These are phyloP conservation scores for Rhododendron mucronatum DNA, from an alignment of 148 eudicot genomes.

Conservation along the genomic window DNA sequence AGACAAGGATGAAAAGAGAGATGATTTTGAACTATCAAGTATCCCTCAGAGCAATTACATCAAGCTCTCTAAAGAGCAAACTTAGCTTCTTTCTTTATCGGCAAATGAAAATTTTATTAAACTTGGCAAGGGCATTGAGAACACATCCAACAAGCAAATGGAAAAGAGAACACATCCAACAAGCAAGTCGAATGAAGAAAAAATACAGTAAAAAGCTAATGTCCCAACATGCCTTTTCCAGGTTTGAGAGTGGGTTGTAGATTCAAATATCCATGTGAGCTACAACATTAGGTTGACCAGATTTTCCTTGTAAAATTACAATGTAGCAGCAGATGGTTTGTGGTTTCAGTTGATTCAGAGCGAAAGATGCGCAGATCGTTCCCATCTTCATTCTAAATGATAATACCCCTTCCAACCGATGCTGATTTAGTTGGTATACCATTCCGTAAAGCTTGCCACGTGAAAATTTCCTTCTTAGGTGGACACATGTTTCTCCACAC, in stretches of 20 bases:
- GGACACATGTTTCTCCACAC: too few relatives aligned
- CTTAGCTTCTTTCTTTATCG: neutral
- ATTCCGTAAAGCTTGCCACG: neutral
- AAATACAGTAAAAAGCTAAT: neutral
- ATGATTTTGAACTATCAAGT: neutral
- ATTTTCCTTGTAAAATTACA: neutral
- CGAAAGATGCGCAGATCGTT: neutral
- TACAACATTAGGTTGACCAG: neutral
- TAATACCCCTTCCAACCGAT: neutral
- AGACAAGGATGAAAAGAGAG: neutral
- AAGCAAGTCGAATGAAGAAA: too few relatives aligned
- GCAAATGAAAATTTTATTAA: neutral
- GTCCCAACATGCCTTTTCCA: neutral
- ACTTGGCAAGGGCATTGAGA: neutral
- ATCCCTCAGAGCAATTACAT: neutral
- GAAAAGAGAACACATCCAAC: too few relatives aligned
- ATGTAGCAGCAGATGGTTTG: neutral
- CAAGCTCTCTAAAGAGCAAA: neutral
- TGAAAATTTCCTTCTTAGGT: neutral
- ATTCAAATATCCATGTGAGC: neutral
- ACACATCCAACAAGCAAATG: too few relatives aligned
- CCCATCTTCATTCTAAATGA: too few relatives aligned
- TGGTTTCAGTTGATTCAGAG: neutral
- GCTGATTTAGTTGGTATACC: neutral
- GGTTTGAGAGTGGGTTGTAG: neutral